These are phyloP conservation scores for Combretum micranthum DNA, from an alignment of 345 rosid genomes.

Conservation along the genomic window DNA sequence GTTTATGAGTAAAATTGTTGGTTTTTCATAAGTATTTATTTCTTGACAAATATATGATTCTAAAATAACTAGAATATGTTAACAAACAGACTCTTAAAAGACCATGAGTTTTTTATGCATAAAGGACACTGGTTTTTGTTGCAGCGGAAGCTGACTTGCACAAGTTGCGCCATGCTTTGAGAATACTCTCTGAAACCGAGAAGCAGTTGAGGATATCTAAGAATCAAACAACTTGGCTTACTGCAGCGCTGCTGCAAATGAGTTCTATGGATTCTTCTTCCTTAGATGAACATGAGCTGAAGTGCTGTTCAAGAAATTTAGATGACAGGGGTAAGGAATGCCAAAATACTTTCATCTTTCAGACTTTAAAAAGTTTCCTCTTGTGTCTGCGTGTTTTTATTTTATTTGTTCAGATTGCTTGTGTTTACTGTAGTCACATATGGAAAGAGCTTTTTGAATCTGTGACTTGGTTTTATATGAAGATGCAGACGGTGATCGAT, in stretches of 20 bases:
- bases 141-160: constrained; percentile 77
- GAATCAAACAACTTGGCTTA: constrained; percentile 94
- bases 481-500: constrained; percentile 39
- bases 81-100: too few relatives aligned
- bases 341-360: background rate
- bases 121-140: constrained; percentile 7
- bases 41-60: too few relatives aligned
- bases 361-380: background rate
- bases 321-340: constrained; percentile 42
- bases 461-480: background rate
- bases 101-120: background rate
- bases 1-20: too few relatives aligned
- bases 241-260: constrained; percentile 85
- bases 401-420: too few relatives aligned
- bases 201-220: constrained; percentile 86
- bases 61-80: too few relatives aligned
- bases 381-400: too few relatives aligned
- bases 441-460: background rate
- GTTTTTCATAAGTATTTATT: too few relatives aligned
- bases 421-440: background rate
- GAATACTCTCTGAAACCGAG: constrained; percentile 86
- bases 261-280: constrained; percentile 53
- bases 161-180: constrained; percentile 67
- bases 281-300: constrained; percentile 33
- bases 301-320: constrained; percentile 33